A percentile compares a stretch with the other conserved stretches of the same genome.
Conservation (phyloP, 495 filamentous ascomycete species). For the Penicillium soppii region DNA sequence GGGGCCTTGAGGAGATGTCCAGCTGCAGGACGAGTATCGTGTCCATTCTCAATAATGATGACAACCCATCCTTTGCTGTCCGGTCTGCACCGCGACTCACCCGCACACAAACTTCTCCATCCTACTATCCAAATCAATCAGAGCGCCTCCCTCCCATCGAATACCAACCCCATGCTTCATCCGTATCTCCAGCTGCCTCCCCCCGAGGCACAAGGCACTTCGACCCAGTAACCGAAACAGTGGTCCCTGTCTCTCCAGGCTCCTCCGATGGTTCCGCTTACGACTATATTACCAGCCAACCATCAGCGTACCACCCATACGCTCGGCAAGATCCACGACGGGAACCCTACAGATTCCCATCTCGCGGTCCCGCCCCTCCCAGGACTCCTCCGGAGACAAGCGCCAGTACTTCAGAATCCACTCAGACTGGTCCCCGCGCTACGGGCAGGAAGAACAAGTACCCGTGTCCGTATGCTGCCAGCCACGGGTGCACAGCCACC, state of each 20-base stretch:
- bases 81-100: slow-evolving; percentile 39
- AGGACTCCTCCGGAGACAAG: slow-evolving; percentile 29
- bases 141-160: slow-evolving; percentile 28
- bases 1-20: slow-evolving; percentile 31
- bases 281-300: slow-evolving; percentile 37
- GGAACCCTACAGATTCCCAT: slow-evolving; percentile 15
- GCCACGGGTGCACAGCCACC: slow-evolving; percentile 70
- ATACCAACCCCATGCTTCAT: slow-evolving; percentile 23
- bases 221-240: slow-evolving; percentile 28
- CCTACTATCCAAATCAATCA: slow-evolving; percentile 25
- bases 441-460: slow-evolving; percentile 52
- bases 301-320: slow-evolving; percentile 26
- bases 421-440: slow-evolving; percentile 17
- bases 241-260: slow-evolving; percentile 32
- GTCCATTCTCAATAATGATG: slow-evolving; percentile 52
- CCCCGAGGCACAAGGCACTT: slow-evolving; percentile 30
- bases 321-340: slow-evolving; percentile 24
- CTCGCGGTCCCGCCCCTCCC: slow-evolving; percentile 19
- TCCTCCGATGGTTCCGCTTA: slow-evolving; percentile 40
- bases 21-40: slow-evolving; percentile 40
- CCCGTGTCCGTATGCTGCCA: slow-evolving; percentile 57
- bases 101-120: slow-evolving; percentile 30
- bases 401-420: slow-evolving; percentile 24
- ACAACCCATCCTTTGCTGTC: slow-evolving; percentile 48
- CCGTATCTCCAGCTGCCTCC: slow-evolving; percentile 27